Evolutionary conservation across 2,329 filamentous ascomycete species (phyloP), one percentile per base, ranked within the genome.

Genomic region (Apiospora malaysiana): DNA sequence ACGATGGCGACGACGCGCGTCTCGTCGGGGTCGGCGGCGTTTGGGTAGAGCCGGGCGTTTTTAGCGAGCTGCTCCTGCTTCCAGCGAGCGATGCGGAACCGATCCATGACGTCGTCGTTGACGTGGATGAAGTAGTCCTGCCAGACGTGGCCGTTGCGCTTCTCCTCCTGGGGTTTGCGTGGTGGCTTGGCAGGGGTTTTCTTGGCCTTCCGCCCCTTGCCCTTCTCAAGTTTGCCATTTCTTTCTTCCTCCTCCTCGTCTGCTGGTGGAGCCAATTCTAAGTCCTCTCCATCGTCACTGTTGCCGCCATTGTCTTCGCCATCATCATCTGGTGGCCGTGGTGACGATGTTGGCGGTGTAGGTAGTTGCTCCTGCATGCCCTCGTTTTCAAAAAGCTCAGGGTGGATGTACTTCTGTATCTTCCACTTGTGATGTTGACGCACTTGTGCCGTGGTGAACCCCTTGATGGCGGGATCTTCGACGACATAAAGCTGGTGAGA

Each of bases 91-190:
- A 2, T 2, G 5, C 23, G 5, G 32, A n/a, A 40, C 32, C 21
- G 21, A 2, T 40, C 9, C 32, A 63, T 27, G 27, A 63, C 56
- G 21, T n/a, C 32, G 18, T 8, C 21, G 56, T 63, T 14, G 56
- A 40, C 56, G 56, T 63, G 56, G 27, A 63, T 5, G 32, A 63
- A 63, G 56, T 63, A 63, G 56, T 63, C 56, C 9, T 63, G 56
- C 56, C 56, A 63, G 32, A 63, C 56, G 32, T 63, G 56, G 21
- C 56, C 56, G 8, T 23, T 9, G 32, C 56, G 56, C 4, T 37
- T 10, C 25, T 63, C 56, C 7, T 63, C 21, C 0, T 8, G 56
- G 18, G 56, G 27, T 32, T 32, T 32, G 1, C 16, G 23, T 7
- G 6, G 25, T 21, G 4, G 25, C 32, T 32, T 56, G n/a, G 47